phyloP scores from a whole-genome alignment of 352 stramenopile genomes.

The Pythium brachiatum region DNA sequence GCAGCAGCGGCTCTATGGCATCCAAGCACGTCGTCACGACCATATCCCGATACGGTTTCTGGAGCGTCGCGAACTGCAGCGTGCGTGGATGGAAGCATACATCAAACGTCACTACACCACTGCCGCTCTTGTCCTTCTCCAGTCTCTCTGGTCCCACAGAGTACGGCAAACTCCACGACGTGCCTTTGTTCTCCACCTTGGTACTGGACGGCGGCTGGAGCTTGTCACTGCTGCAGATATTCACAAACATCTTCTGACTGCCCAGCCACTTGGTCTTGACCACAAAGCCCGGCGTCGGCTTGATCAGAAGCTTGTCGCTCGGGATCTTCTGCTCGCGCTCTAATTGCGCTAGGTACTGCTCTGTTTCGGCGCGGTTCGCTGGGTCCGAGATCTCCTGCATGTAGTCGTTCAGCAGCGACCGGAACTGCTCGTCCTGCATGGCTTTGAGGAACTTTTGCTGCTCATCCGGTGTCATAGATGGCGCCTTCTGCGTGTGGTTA shows the following conservation, averaged over 20 bases:
- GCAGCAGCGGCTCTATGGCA: constrained; percentile 62
- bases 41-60: constrained; percentile 79
- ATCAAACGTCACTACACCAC: constrained; percentile 81
- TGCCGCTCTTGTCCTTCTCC: constrained; percentile 84
- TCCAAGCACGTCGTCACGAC: constrained; percentile 88
- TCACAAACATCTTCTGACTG: constrained; percentile 89
- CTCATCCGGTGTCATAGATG: constrained; percentile 49
- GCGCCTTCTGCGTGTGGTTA: neutral
- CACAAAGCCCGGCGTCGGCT: constrained; percentile 85
- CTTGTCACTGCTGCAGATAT: constrained; percentile 88
- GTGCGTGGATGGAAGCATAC: constrained; percentile 91
- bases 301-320: constrained; percentile 82
- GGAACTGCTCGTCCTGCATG: constrained; percentile 91
- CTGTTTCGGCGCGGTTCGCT: constrained; percentile 83
- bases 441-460: constrained; percentile 87
- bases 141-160: constrained; percentile 87
- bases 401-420: constrained; percentile 92
- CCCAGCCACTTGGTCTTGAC: constrained; percentile 81
- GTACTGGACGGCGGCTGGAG: constrained; percentile 75
- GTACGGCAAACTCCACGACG: constrained; percentile 90
- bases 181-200: constrained; percentile 33
- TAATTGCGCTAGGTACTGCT: constrained; percentile 87
- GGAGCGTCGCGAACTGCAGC: constrained; percentile 54
- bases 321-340: constrained; percentile 89
- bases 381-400: constrained; percentile 94